Evolutionary conservation across 768 basidiomycete species (phyloP).

Genomic region (Erythrobasidium yunnanense): DNA sequence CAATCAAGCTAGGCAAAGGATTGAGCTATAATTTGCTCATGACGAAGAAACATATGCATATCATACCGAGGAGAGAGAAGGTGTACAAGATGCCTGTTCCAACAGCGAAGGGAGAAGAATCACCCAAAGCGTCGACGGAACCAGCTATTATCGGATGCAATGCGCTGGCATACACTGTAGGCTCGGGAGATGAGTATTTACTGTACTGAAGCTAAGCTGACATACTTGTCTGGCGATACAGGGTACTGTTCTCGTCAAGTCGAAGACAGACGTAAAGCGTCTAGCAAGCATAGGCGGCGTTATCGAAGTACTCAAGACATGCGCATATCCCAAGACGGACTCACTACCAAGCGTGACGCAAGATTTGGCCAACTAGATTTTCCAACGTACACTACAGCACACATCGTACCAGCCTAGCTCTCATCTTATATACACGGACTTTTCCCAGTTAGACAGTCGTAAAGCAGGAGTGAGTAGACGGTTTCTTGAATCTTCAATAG

Average conservation of each 20-base stretch:
- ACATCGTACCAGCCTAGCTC: no score
- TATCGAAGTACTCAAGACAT: not conserved
- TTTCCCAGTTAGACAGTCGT: no score
- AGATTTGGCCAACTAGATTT: no score
- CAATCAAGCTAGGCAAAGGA: not conserved
- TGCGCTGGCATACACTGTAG: conserved; percentile 4
- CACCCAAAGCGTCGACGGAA: not conserved
- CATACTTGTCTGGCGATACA: no score
- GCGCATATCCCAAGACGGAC: conserved; percentile 11
- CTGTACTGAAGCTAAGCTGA: not conserved
- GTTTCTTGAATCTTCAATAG: no score
- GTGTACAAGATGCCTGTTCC: not conserved
- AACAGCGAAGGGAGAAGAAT: not conserved
- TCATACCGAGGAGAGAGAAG: conserved; percentile 13
- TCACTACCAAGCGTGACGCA: not conserved
- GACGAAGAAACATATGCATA: conserved; percentile 16
- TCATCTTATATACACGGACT: no score
- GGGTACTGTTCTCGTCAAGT: conserved; percentile 23
- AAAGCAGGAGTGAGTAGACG: no score
- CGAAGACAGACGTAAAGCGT: not conserved
- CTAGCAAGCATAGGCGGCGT: not conserved
- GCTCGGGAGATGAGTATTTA: not conserved
- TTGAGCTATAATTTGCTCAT: conserved; percentile 13
- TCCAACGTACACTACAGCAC: no score
- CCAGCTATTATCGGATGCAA: conserved; percentile 19